These are phyloP conservation scores for Apophysomyces elegans DNA, from an alignment of 371 early-diverging fungal species.

Conservation along the genomic window DNA sequence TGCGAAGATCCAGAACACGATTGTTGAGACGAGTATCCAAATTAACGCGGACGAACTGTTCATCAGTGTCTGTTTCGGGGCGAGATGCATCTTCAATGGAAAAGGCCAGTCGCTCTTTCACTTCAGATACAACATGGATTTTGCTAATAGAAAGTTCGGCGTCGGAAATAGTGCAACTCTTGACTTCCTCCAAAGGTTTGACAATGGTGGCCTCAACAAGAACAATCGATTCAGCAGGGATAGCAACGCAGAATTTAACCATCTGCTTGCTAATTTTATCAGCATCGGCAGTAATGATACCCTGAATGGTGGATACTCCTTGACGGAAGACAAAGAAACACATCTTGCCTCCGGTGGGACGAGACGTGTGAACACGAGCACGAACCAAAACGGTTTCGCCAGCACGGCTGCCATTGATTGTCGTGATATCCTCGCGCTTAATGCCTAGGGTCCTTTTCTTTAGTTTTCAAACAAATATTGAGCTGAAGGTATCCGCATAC, in stretches of 20 bases:
- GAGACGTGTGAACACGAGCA: slow-evolving; percentile 90
- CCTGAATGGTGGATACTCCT: slow-evolving; percentile 88
- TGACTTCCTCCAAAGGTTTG: slow-evolving; percentile 83
- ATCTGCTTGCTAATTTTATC: slow-evolving; percentile 89
- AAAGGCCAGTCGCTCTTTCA: slow-evolving; percentile 90
- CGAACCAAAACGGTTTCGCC: slow-evolving; percentile 83
- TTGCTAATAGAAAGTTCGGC: slow-evolving; percentile 85
- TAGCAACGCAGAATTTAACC: slow-evolving; percentile 89
- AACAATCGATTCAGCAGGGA: slow-evolving; percentile 91
- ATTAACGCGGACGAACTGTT: slow-evolving; percentile 77
- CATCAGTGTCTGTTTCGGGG: slow-evolving; percentile 80
- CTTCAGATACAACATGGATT: slow-evolving; percentile 81
- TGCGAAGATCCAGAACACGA: slow-evolving; percentile 97
- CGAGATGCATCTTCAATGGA: slow-evolving; percentile 95
- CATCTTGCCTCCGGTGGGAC: slow-evolving; percentile 89
- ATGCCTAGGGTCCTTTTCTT: slow-evolving; percentile 27
- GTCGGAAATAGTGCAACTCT: slow-evolving; percentile 90
- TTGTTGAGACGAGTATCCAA: slow-evolving; percentile 97
- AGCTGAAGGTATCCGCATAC: slow-evolving; percentile 29
- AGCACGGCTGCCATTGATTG: slow-evolving; percentile 64
- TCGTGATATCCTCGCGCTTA: slow-evolving; percentile 56
- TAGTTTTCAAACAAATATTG: neutral
- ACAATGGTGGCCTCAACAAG: slow-evolving; percentile 82
- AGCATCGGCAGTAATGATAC: slow-evolving; percentile 71
- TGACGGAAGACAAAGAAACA: slow-evolving; percentile 94